Percentiles rank a stretch among this genome's conserved stretches.
phyloP scores from a whole-genome alignment of 495 filamentous ascomycete species.

The Tuber borchii region DNA sequence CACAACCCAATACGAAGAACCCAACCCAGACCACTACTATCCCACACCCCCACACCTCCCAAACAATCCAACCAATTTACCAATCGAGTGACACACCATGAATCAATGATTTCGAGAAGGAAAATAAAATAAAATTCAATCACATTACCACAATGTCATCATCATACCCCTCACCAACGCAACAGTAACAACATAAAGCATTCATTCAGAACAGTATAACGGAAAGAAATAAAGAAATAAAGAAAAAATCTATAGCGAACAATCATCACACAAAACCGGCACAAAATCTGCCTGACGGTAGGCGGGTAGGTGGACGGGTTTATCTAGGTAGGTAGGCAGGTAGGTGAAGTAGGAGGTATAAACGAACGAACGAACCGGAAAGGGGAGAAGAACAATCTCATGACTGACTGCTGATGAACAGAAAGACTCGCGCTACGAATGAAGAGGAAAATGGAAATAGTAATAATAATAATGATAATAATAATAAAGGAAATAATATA shows the following conservation, averaged over 20 bases:
- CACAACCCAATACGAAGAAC: neutral
- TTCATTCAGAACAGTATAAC: neutral
- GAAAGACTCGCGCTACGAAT: neutral
- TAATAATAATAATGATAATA: neutral
- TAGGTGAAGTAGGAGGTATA: neutral
- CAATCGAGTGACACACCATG: neutral
- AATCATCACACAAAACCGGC: neutral
- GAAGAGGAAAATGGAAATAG: neutral
- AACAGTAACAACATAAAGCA: neutral
- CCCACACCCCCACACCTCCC: neutral
- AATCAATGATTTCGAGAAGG: neutral
- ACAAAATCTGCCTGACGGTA: neutral
- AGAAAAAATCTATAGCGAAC: neutral
- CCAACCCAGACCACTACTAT: too few relatives aligned
- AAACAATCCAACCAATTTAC: neutral
- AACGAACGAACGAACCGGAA: neutral
- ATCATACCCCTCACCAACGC: neutral
- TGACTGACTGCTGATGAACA: neutral
- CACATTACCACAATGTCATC: neutral
- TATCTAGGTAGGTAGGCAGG: neutral
- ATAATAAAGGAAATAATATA: neutral
- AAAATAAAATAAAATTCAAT: neutral
- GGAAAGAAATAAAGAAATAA: neutral
- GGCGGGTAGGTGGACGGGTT: neutral
- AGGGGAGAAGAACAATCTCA: neutral